Evolutionary conservation across 2,329 filamentous ascomycete species (phyloP).

Genomic region (Pseudogymnoascus sp.): DNA sequence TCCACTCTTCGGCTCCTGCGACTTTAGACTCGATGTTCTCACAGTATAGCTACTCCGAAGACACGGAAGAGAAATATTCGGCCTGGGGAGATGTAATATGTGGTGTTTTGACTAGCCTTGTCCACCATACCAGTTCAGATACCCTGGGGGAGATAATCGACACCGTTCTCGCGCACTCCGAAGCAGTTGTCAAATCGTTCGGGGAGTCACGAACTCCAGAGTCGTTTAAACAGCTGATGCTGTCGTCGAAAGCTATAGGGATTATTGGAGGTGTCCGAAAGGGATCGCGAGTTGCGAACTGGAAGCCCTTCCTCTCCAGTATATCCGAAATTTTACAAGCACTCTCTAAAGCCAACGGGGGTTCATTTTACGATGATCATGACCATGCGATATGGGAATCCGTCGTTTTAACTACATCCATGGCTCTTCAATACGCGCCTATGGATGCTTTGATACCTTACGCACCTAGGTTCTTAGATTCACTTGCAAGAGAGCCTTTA

Average conservation of each 20-base stretch:
- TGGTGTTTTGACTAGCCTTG: slow-evolving; percentile 70
- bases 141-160: slow-evolving; percentile 64
- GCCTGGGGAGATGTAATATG: slow-evolving; percentile 59
- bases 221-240: slow-evolving; percentile 35
- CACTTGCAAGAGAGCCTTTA: slow-evolving; percentile 56
- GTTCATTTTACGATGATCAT: slow-evolving; percentile 25
- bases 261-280: slow-evolving; percentile 71
- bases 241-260: slow-evolving; percentile 55
- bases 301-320: slow-evolving; percentile 55
- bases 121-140: slow-evolving; percentile 71
- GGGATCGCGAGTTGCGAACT: slow-evolving; percentile 64
- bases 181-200: slow-evolving; percentile 32
- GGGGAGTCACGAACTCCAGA: slow-evolving; percentile 27
- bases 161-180: slow-evolving; percentile 45
- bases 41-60: slow-evolving; percentile 33
- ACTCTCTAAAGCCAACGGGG: slow-evolving; percentile 33
- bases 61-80: slow-evolving; percentile 40
- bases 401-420: slow-evolving; percentile 50
- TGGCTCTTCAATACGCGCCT: slow-evolving; percentile 67
- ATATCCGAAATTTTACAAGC: slow-evolving; percentile 45
- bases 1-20: slow-evolving; percentile 52
- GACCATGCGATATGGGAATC: slow-evolving; percentile 46
- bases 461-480: slow-evolving; percentile 56
- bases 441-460: slow-evolving; percentile 70
- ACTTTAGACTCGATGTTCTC: slow-evolving; percentile 45